Base-by-base conservation (phyloP, 164 flowering plant species). In the Chloranthus sessilifolius region DNA sequence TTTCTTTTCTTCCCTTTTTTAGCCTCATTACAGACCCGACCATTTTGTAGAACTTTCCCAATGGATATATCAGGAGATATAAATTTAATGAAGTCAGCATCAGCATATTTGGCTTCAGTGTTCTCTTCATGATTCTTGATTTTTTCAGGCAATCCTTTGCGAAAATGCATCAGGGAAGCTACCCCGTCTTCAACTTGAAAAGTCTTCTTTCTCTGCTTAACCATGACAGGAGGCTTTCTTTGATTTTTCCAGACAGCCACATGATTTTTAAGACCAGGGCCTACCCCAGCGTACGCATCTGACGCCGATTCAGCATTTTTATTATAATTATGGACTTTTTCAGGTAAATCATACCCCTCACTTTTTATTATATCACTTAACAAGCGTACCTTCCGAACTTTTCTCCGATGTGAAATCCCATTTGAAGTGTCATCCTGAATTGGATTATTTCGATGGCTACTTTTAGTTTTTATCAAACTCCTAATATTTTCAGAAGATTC, bases 321-420 rank as follows among this genome's bases (percentile, higher is more conserved):
- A 25, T 53, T 49, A 28, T 27, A 43, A 21, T 4, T 27, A 35
- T 14, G 8, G 26, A 7, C 22, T 23, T 54, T 42, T 16, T 29
- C 24, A 9, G 56, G 38, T 29, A 49, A 52, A 50, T 41, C 60
- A 59, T 73, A 47, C 44, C 64, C 60, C 38, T 78, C 58, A 52
- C 62, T 57, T 21, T 26, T 47, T 28, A 63, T 48, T 25, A 65
- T 59, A 28, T 65, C 87, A 61, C 76, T 50, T 42, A 83, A 47
- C 54, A 68, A 61, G 29, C 85, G 78, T 50, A 73, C 61, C 61
- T 83, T 83, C 43, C 50, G 69, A 36, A 65, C 36, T 63, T 64
- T 76, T 33, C 57, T 65, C 43, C 55, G 60, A 12, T 58, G 73
- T 34, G 47, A 59, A 54, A 28, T 27, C 34, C 54, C 61, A 52